Base-by-base conservation (phyloP, 371 early-diverging fungal genomes). In the Choanephora cucurbitarum region DNA sequence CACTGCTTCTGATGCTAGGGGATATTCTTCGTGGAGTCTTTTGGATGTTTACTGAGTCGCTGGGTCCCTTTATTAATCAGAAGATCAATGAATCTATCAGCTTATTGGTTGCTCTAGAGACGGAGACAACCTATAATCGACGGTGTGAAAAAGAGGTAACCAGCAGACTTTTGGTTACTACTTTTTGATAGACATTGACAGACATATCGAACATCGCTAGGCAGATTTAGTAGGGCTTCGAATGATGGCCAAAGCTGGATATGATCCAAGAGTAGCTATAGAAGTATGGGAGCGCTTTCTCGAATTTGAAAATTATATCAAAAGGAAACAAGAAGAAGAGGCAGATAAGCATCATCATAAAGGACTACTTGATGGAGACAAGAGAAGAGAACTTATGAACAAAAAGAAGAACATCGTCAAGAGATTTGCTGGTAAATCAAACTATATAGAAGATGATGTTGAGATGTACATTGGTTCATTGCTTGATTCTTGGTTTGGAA, bases 181-280 rank as follows among this genome's bases (percentile, higher is more conserved):
- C 8, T 17, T 18, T 44, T 15, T 33, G 15, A 15, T 15, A 6
- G 15, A 6, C n/a, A n/a, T n/a, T n/a, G n/a, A n/a, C n/a, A n/a
- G n/a, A n/a, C n/a, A n/a, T n/a, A n/a, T n/a, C n/a, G n/a, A n/a
- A n/a, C n/a, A n/a, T n/a, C n/a, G n/a, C n/a, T n/a, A 60, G 60
- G 56, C 55, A 1, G 62, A 62, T 41, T 24, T 57, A 9, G 77
- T 85, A 15, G 84, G 84, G 0, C 42, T 84, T 47, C 79, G 74
- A 34, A 56, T 85, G 2, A 57, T 85, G 64, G 85, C 64, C 58
- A 66, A 75, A 56, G 80, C 81, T 19, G 81, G 81, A 14, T 81
- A 81, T 34, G 78, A 81, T 55, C 81, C 82, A 1, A 64, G 67
- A 48, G 66, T 57, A 15, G 77, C 82, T 0, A 55, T 82, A 5